Evolutionary conservation across 768 basidiomycete species (phyloP).

Genomic region (Polyporus arcularius): DNA sequence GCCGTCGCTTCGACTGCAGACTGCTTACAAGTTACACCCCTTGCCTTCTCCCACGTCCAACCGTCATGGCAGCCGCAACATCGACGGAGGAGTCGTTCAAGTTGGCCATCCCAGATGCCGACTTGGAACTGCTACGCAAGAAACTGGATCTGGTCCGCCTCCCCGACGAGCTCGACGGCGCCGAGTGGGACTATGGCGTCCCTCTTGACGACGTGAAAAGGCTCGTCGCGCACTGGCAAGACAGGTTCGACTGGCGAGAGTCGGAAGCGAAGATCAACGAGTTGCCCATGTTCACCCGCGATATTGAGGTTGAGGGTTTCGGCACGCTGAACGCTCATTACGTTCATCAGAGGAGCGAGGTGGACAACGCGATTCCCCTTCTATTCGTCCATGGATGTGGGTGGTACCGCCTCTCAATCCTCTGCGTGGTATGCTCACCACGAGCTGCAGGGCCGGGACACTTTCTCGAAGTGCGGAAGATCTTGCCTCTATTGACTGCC

Average conservation of each 20-base stretch:
- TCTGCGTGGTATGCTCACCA: not conserved
- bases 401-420: constrained; percentile 11
- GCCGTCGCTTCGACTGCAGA: too few relatives aligned
- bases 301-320: constrained; percentile 49
- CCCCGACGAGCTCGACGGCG: constrained; percentile 29
- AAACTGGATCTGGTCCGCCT: constrained; percentile 29
- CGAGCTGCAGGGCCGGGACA: constrained; percentile 56
- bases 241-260: constrained; percentile 57
- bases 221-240: constrained; percentile 50
- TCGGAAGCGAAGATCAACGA: constrained; percentile 54
- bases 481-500: constrained; percentile 52
- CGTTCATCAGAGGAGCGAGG: constrained; percentile 46
- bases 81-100: constrained; percentile 24
- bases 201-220: constrained; percentile 52
- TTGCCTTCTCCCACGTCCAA: not conserved
- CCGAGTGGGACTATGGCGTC: constrained; percentile 33
- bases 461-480: constrained; percentile 57
- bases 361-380: constrained; percentile 28
- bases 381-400: constrained; percentile 63
- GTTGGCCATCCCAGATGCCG: constrained; percentile 22
- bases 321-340: constrained; percentile 57
- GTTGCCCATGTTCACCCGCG: constrained; percentile 57
- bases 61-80: not conserved
- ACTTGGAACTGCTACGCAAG: constrained; percentile 22
- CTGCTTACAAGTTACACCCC: too few relatives aligned